Evolutionary conservation across 164 flowering plant species (phyloP).

Genomic region (Vitis cinerea): DNA sequence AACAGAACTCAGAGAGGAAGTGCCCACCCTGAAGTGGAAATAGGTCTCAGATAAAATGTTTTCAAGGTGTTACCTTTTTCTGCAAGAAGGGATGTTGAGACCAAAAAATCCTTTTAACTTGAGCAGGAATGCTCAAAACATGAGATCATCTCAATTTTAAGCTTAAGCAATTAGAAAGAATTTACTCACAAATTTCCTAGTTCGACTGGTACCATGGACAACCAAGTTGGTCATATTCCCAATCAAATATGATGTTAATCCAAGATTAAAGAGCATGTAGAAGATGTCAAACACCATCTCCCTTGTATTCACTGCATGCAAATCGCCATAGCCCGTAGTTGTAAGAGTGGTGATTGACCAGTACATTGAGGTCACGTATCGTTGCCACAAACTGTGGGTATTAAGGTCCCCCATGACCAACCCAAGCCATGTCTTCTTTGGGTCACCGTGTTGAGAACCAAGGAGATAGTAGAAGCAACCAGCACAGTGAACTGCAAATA

Average conservation of each 20-base stretch:
- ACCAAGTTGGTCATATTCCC: constrained; percentile 80
- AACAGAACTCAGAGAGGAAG: too few species aligned
- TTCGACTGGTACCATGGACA: constrained; percentile 60
- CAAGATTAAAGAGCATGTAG: constrained; percentile 63
- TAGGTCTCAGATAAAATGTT: too few species aligned
- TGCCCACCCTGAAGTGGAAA: too few species aligned
- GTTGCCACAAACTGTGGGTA: constrained; percentile 17
- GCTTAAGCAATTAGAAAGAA: background rate
- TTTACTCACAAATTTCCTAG: constrained; percentile 62
- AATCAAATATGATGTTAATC: constrained; percentile 51
- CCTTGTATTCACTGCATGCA: constrained; percentile 51
- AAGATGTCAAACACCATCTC: constrained; percentile 53
- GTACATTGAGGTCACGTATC: constrained; percentile 53
- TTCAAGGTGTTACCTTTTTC: too few species aligned
- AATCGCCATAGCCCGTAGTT: constrained; percentile 69
- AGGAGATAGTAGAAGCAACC: constrained; percentile 51
- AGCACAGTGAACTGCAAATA: constrained; percentile 54
- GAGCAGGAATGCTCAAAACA: too few species aligned
- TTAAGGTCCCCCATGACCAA: constrained; percentile 16
- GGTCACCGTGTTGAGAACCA: constrained; percentile 34
- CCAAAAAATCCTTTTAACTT: too few species aligned
- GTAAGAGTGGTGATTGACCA: constrained; percentile 68
- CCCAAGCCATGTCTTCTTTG: constrained; percentile 50
- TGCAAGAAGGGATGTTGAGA: too few species aligned
- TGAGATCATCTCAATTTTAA: background rate